Evolutionary conservation across 139 green algal genomes (phyloP), one percentile per base, ranked within the genome.

Genomic region (Dunaliella sp.): DNA sequence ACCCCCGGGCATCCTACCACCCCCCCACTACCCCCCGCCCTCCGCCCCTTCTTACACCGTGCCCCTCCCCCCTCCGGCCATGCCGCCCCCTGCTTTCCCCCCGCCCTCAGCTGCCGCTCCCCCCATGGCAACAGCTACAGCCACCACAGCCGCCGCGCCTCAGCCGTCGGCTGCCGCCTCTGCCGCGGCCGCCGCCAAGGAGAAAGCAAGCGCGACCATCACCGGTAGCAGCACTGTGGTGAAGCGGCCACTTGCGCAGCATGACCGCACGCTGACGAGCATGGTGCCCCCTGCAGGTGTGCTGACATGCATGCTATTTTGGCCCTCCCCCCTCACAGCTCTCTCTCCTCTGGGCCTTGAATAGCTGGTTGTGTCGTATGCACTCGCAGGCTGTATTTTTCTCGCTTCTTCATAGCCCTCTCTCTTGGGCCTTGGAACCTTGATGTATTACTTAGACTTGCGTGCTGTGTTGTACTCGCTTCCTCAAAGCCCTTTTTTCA

Each of bases 251-350:
- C 86, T 92, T 26, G 95, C 95, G 0, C 90, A 95, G 22, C 88
- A 95, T 2, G 94, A 97, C 78, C 94, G 94, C 80, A 37, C 72
- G 3, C 82, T 92, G 3, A 91, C 91, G 0, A 87, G 84, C 30
- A 92, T 96, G 93, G 92, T 97, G 25, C 95, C 95, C 24, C 91
- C 95, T 0, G 92, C n/a, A n/a, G n/a, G n/a, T n/a, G n/a, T n/a
- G n/a, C n/a, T n/a, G n/a, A n/a, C n/a, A n/a, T n/a, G n/a, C n/a
- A n/a, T n/a, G n/a, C n/a, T n/a, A n/a, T n/a, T n/a, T n/a, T n/a
- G n/a, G n/a, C n/a, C n/a, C n/a, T n/a, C n/a, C n/a, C n/a, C n/a
- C n/a, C n/a, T n/a, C n/a, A n/a, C n/a, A n/a, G n/a, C n/a, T n/a
- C n/a, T n/a, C n/a, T n/a, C n/a, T n/a, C n/a, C n/a, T n/a, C n/a